Base-by-base conservation (phyloP, 2,329 filamentous ascomycete genomes). In the Trichoderma polysporum region DNA sequence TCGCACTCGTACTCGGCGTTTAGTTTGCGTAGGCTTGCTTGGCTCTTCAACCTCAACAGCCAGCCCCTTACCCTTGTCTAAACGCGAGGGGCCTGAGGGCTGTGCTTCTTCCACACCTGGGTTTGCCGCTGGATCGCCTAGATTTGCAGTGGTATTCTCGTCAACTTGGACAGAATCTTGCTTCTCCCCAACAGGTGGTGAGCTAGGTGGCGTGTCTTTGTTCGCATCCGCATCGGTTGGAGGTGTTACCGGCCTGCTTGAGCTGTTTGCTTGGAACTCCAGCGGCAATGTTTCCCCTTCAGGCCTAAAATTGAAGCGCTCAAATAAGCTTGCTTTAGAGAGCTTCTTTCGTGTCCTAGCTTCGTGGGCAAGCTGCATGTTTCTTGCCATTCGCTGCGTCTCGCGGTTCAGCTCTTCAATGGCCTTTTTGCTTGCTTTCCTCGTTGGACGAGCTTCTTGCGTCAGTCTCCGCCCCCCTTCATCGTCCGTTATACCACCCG, bases 381-480 rank as follows among this genome's bases (percentile, higher is more conserved):
- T 96, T 71, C 95, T 87, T 71, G 88, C 90, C 80, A 99, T 87
- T 33, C 95, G 88, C 80, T 99, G 95, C 1, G 94, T 97, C 79
- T 99, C 95, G 67, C 93, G 88, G 73, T 91, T 91, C 90, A 99
- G 97, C 72, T 98, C 94, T 75, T 97, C 92, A 49, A 97, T 77
- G 0, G 95, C 95, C 79, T 93, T 97, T 81, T 94, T 98, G 81
- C 94, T 94, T 0, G 95, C 94, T 76, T 95, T 97, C 13, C 95
- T 87, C 10, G 87, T 85, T 5, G 93, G 90, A 4, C 90, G 88
- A 29, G 85, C 83, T 45, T 86, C 82, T 74, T 94, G 91, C 0
- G 90, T 91, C 52, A 95, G 80, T 69, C 83, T 87, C 50, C 82
- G 83, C n/a, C 85, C 89, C 47, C 82, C 86, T 29, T 88, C 88